Evolutionary conservation across 1,284 basidiomycete genomes (phyloP).

Genomic region (Boletus subluridellus): DNA sequence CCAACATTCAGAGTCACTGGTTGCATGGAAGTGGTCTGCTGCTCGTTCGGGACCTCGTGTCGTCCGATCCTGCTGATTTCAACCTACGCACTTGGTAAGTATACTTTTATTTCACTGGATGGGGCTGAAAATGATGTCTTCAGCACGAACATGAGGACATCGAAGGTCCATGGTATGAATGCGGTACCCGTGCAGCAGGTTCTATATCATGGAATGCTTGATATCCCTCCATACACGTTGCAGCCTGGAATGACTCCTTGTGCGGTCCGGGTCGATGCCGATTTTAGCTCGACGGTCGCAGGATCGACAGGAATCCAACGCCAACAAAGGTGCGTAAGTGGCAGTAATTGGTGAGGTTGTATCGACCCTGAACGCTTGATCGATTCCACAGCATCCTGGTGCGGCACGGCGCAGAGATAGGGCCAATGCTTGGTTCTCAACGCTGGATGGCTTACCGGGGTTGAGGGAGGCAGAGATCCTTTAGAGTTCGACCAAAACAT

Average conservation of each 20-base stretch:
- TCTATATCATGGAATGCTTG: slow-evolving; percentile 1
- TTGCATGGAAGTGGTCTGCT: slow-evolving; percentile 7
- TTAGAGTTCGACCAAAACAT: background rate
- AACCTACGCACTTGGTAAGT: slow-evolving; percentile 18
- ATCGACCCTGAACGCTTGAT: background rate
- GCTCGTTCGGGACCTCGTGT: slow-evolving; percentile 18
- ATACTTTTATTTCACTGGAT: background rate
- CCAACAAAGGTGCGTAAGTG: slow-evolving; percentile 18
- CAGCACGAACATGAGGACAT: slow-evolving; percentile 7
- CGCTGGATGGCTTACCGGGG: slow-evolving; percentile 9
- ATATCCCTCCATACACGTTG: background rate
- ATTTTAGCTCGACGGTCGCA: background rate
- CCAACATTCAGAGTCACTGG: slow-evolving; percentile 10
- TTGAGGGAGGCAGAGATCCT: slow-evolving; percentile 11
- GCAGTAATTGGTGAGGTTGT: background rate
- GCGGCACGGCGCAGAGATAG: background rate
- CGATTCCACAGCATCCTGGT: background rate
- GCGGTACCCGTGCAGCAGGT: slow-evolving; percentile 1
- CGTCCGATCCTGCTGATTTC: slow-evolving; percentile 21
- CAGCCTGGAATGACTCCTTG: background rate
- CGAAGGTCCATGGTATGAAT: background rate
- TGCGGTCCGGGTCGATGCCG: background rate
- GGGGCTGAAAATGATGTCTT: background rate
- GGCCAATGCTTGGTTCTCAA: background rate
- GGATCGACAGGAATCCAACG: background rate